Base-by-base conservation (phyloP, 768 basidiomycete species). In the Rhodotorula babjevae region DNA sequence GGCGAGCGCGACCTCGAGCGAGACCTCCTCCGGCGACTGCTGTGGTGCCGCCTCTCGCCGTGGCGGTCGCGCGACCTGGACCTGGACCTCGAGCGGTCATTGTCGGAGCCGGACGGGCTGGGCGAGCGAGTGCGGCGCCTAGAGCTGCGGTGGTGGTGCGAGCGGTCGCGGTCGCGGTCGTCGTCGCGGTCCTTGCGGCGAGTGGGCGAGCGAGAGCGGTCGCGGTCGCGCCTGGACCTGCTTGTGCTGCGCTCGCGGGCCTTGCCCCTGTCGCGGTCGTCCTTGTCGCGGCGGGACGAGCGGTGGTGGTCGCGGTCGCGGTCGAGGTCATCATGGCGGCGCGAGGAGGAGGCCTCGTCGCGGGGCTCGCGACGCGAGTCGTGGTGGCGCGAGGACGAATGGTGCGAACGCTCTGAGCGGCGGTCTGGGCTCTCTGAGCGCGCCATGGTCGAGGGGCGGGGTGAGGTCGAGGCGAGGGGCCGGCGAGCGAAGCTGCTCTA, bases 401-500 rank as follows among this genome's bases (percentile, higher is more conserved):
- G 61, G 29, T 49, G 47, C 3, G 63, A 68, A 46, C 61, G 71
- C 49, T 72, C 65, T 0, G 65, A 67, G 50, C 53, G 64, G 33
- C 53, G 53, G 27, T 62, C 65, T 25, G 69, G 73, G 9, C 62
- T 64, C 21, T 68, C 58, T 0, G 68, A 69, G 36, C 73, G 73
- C 10, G 73, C 67, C 71, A 72, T 72, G 8, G 50, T 49, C 27
- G 14, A 7, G 44, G 63, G 8, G 62, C 15, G 0, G 18, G 40
- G 0, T 25, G 25, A 27, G 11, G 57, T 40, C 33, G 31, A 33
- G 33, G 36, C 52, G 16, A 27, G 52, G 52, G 18, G 47, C 47
- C 18, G 12, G 5, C n/a, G n/a, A n/a, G n/a, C 36, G 36, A 36
- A 9, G 36, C 9, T 49, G 49, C 19, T 42, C 47, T 49, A 49